Evolutionary conservation across 2,329 filamentous ascomycete species (phyloP).

Genomic region (Hypoxylon sp.): DNA sequence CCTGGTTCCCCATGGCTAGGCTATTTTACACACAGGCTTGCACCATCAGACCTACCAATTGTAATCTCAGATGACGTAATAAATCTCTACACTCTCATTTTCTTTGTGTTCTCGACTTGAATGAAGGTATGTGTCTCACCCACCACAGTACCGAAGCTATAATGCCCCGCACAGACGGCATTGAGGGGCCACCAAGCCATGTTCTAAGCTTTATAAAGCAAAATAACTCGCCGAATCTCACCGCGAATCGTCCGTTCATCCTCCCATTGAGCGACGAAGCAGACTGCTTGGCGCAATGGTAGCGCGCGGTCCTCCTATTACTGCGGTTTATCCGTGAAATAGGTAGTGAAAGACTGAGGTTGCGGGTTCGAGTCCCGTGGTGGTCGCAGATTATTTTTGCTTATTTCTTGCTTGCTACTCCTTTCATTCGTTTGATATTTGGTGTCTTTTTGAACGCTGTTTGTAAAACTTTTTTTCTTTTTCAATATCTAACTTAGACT

Average conservation of each 20-base stretch:
- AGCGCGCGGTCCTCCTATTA: slow-evolving; percentile 55
- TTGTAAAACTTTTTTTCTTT: too few relatives aligned
- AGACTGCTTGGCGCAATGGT: slow-evolving; percentile 48
- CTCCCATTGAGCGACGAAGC: not conserved
- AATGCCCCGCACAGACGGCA: not conserved
- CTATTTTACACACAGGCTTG: not conserved
- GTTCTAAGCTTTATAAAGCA: slow-evolving; percentile 7
- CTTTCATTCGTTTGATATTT: not conserved
- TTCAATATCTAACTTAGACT: not conserved
- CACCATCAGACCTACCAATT: slow-evolving; percentile 4
- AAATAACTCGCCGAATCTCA: slow-evolving; percentile 13
- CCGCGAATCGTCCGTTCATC: slow-evolving; percentile 1
- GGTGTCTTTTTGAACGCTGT: not conserved
- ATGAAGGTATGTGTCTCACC: slow-evolving; percentile 1
- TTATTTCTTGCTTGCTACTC: slow-evolving; percentile 5
- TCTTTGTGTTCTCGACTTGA: not conserved
- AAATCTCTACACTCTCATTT: not conserved
- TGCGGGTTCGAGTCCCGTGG: slow-evolving; percentile 57
- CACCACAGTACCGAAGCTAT: not conserved
- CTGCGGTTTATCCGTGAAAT: slow-evolving; percentile 22
- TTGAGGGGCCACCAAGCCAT: not conserved
- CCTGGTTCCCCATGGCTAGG: not conserved
- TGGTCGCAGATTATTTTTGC: slow-evolving; percentile 43
- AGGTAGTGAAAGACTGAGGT: slow-evolving; percentile 52
- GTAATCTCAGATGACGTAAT: slow-evolving; percentile 5